Base-by-base conservation (phyloP, 305 asterid genomes). In the Caryopteris hybrid region DNA sequence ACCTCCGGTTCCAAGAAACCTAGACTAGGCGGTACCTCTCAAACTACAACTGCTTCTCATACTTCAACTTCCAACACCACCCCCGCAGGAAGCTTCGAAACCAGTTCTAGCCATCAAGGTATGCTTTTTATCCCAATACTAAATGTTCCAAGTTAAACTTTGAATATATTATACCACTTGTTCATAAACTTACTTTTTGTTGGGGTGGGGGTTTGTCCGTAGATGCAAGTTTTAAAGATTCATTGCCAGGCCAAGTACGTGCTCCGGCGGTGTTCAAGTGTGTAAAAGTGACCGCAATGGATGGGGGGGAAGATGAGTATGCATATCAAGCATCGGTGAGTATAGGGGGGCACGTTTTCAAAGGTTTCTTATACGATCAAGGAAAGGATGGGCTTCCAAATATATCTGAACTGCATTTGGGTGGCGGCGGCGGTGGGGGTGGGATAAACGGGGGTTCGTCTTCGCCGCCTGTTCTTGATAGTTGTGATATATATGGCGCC, bases 231-330 rank as follows among this genome's bases (percentile, higher is more conserved):
- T 74, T 81, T 16, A 83, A 83, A 61, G 93, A 81, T 5, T 71
- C 88, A 12, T 76, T 89, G 79, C 96, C 96, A 0, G 88, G 88
- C 5, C 95, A 89, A 78, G 89, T 87, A 3, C 84, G 79, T 1
- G 95, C 96, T 0, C 94, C 88, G 25, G 96, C 96, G 7, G 86
- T 82, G 12, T 89, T 89, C 82, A 84, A 85, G 76, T 89, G 96
- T 42, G 94, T 89, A 5, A 70, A 83, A 58, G 94, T 89, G 18
- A 87, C 92, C 0, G 78, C 96, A 0, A 29, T 89, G 0, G 96
- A 89, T 6, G 96, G 84, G 8, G 96, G 92, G 0, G 95, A 89
- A 0, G 92, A 87, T 17, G 96, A 89, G 68, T 89, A 70, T 54
- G 96, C 96, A 6, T 89, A 87, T 34, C 95, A 89, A 23, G 96